These are phyloP conservation scores for Seiridium cupressi DNA, from an alignment of 2,329 filamentous ascomycete species.

Conservation along the genomic window DNA sequence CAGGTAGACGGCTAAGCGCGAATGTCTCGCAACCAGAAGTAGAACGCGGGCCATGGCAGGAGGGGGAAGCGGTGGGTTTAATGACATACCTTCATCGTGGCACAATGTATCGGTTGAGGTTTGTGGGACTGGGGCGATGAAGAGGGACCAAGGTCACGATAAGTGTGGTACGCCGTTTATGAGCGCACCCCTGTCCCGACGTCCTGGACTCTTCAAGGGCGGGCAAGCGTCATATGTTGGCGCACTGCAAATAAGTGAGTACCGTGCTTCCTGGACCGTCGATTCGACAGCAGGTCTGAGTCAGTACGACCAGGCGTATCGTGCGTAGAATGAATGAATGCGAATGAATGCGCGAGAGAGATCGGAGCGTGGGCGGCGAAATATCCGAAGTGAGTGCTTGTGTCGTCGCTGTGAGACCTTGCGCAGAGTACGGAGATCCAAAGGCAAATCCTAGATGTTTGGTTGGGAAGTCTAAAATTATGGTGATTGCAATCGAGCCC, in stretches of 20 bases:
- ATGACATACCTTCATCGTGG: constrained; percentile 34
- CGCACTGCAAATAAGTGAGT: background rate
- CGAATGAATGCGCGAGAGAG: background rate
- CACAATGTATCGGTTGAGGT: constrained; percentile 22
- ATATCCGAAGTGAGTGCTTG: background rate
- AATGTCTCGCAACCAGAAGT: constrained; percentile 11
- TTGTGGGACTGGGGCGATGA: constrained; percentile 11
- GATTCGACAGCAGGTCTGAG: constrained; percentile 4
- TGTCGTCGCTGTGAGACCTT: background rate
- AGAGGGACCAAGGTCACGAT: background rate
- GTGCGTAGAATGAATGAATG: background rate
- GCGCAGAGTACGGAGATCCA: background rate
- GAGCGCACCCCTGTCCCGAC: background rate
- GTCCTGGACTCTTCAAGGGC: background rate
- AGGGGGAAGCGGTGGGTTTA: constrained; percentile 20
- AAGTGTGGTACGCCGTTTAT: background rate
- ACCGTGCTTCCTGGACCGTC: background rate
- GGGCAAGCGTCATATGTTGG: background rate
- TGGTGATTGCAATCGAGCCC: background rate
- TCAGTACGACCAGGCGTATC: constrained; percentile 5
- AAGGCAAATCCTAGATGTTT: background rate
- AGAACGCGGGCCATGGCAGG: constrained; percentile 9
- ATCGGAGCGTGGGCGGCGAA: background rate
- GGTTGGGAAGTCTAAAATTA: background rate
- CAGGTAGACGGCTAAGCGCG: constrained; percentile 4